Evolutionary conservation across 192 early-diverging fungal species (phyloP).

Genomic region (Powellomyces hirtus): DNA sequence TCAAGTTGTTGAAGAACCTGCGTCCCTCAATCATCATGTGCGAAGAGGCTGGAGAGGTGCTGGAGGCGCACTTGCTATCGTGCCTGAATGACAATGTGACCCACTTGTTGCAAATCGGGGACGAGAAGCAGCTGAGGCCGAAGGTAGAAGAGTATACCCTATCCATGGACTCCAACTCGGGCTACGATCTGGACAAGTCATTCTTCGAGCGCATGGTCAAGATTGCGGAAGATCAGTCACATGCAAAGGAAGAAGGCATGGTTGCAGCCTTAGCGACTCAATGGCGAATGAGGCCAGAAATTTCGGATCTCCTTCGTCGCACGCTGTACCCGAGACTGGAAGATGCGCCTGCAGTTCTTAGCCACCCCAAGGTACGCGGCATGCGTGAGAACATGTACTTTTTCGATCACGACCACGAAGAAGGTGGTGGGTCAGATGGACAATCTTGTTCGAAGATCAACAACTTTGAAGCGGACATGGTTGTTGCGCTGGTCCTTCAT

Average conservation of each 20-base stretch:
- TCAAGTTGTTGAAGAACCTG: constrained; percentile 32
- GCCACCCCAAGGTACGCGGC: constrained; percentile 22
- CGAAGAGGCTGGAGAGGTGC: constrained; percentile 42
- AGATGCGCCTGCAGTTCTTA: constrained; percentile 11
- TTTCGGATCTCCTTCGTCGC: constrained; percentile 24
- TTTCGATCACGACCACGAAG: constrained; percentile 24
- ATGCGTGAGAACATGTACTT: constrained; percentile 33
- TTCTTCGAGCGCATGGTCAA: constrained; percentile 35
- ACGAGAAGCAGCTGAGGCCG: constrained; percentile 36
- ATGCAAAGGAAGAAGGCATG: neutral
- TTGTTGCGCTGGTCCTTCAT: constrained; percentile 32
- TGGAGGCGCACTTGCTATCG: constrained; percentile 38
- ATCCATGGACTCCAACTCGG: constrained; percentile 1
- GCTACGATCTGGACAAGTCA: constrained; percentile 37
- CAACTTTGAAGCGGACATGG: constrained; percentile 27
- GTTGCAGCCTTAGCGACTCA: constrained; percentile 21
- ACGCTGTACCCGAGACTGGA: constrained; percentile 31
- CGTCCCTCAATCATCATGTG: constrained; percentile 36
- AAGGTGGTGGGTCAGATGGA: constrained; percentile 6
- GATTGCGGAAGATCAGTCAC: neutral
- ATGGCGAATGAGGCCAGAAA: constrained; percentile 39
- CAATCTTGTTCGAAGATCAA: constrained; percentile 22
- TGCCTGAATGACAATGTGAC: constrained; percentile 14
- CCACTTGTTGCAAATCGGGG: constrained; percentile 40
- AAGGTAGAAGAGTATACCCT: constrained; percentile 2